phyloP scores from a whole-genome alignment of 192 early-diverging fungal species.

The Rhizophlyctis rosea region DNA sequence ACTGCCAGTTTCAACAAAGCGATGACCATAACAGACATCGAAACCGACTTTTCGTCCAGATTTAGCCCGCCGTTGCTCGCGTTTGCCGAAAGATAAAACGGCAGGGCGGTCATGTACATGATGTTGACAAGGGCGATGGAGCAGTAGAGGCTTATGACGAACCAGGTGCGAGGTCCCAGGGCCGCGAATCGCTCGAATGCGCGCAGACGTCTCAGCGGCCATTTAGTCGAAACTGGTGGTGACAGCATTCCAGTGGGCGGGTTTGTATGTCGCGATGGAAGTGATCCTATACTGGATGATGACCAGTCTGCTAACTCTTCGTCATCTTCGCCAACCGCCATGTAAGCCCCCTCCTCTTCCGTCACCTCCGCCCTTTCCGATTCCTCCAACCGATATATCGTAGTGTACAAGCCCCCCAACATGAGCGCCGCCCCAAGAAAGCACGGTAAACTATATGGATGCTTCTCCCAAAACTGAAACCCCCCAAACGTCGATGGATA shows the following conservation, averaged over 20 bases:
- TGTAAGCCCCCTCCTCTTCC: neutral
- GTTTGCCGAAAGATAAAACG: constrained; percentile 40
- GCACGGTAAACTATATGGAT: constrained; percentile 22
- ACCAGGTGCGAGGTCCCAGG: constrained; percentile 13
- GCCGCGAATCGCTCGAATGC: neutral
- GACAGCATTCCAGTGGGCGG: neutral
- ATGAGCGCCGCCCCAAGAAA: constrained; percentile 16
- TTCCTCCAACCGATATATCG: constrained; percentile 6
- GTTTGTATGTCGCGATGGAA: neutral
- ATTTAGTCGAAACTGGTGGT: neutral
- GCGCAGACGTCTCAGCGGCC: too few species aligned
- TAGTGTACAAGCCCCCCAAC: constrained; percentile 1
- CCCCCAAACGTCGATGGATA: constrained; percentile 9
- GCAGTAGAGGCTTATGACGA: constrained; percentile 39
- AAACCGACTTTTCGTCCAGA: constrained; percentile 16
- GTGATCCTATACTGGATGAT: too few species aligned
- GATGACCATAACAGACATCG: constrained; percentile 28
- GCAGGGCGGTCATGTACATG: constrained; percentile 32
- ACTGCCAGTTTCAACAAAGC: constrained; percentile 33
- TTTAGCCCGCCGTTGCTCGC: constrained; percentile 27
- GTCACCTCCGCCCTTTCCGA: neutral
- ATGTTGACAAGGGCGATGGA: constrained; percentile 45
- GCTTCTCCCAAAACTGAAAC: constrained; percentile 9
- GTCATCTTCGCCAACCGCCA: neutral
- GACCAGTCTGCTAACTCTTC: constrained; percentile 5